phyloP scores from a whole-genome alignment of 345 rosid genomes.

The Camelina laxa region DNA sequence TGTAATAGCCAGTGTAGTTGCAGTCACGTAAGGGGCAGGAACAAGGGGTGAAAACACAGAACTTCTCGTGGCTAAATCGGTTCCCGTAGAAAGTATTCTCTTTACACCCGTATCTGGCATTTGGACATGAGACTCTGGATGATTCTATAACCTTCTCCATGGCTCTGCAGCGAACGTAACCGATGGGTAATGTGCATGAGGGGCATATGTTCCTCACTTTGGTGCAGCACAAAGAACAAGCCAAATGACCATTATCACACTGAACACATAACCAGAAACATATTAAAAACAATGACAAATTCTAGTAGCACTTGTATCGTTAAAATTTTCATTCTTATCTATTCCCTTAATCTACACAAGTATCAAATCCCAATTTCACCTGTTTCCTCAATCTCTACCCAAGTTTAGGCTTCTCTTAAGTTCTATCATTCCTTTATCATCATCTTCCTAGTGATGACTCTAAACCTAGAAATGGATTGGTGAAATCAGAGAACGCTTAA shows the following conservation, averaged over 20 bases:
- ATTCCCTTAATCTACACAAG: too few relatives aligned
- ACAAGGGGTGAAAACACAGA: conserved; percentile 50
- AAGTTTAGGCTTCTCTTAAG: background rate
- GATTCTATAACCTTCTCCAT: conserved; percentile 62
- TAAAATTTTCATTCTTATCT: too few relatives aligned
- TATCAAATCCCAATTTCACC: too few relatives aligned
- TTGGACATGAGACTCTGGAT: conserved; percentile 49
- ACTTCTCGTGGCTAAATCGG: conserved; percentile 53
- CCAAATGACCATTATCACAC: conserved; percentile 76
- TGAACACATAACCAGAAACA: conserved; percentile 22
- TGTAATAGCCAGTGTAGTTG: conserved; percentile 49
- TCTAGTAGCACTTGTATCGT: background rate
- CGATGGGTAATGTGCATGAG: conserved; percentile 52
- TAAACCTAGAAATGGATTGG: background rate
- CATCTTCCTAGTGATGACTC: background rate
- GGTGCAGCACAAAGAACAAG: conserved; percentile 59
- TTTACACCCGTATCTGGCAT: conserved; percentile 56
- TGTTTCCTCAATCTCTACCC: background rate
- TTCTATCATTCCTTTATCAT: too few relatives aligned
- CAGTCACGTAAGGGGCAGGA: conserved; percentile 61
- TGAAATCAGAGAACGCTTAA: background rate
- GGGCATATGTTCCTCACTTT: conserved; percentile 59
- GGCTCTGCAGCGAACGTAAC: conserved; percentile 63
- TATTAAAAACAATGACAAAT: background rate
- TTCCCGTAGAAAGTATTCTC: conserved; percentile 39